Evolutionary conservation across 805 yeast species (phyloP).

Genomic region (Zygosaccharomyces siamensis): DNA sequence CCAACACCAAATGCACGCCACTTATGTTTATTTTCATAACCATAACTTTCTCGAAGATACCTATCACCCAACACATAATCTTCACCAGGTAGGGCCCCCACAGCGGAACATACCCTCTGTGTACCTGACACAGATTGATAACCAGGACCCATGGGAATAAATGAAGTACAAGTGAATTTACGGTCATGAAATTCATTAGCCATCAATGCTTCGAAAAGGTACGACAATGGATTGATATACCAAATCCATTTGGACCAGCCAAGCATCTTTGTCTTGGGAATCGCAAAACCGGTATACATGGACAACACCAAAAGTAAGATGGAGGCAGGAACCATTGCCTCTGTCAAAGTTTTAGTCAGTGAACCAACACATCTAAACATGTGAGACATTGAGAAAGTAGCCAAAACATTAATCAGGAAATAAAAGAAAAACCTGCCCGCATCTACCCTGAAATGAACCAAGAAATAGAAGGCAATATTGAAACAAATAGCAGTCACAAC

Average conservation of each 20-base stretch:
- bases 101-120: slow-evolving; percentile 49
- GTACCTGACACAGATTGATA: slow-evolving; percentile 36
- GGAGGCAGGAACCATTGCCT: slow-evolving; percentile 57
- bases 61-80: slow-evolving; percentile 47
- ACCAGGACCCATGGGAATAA: slow-evolving; percentile 45
- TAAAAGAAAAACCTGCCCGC: slow-evolving; percentile 55
- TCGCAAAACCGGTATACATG: slow-evolving; percentile 53
- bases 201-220: slow-evolving; percentile 54
- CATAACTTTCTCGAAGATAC: slow-evolving; percentile 42
- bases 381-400: slow-evolving; percentile 51
- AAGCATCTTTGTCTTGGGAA: slow-evolving; percentile 51
- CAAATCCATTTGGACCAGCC: slow-evolving; percentile 67
- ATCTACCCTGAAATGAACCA: slow-evolving; percentile 47
- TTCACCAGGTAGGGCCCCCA: slow-evolving; percentile 52
- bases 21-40: slow-evolving; percentile 43
- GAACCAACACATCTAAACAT: slow-evolving; percentile 52
- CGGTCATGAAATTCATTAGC: slow-evolving; percentile 51
- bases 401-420: slow-evolving; percentile 39
- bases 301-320: slow-evolving; percentile 44
- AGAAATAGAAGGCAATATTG: slow-evolving; percentile 48
- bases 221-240: slow-evolving; percentile 54
- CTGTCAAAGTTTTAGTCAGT: slow-evolving; percentile 41
- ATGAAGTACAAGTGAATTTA: slow-evolving; percentile 42
- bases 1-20: slow-evolving; percentile 67
- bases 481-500: slow-evolving; percentile 42